Base-by-base conservation (phyloP, 208 protist species). In the Cochliopodium minus region DNA sequence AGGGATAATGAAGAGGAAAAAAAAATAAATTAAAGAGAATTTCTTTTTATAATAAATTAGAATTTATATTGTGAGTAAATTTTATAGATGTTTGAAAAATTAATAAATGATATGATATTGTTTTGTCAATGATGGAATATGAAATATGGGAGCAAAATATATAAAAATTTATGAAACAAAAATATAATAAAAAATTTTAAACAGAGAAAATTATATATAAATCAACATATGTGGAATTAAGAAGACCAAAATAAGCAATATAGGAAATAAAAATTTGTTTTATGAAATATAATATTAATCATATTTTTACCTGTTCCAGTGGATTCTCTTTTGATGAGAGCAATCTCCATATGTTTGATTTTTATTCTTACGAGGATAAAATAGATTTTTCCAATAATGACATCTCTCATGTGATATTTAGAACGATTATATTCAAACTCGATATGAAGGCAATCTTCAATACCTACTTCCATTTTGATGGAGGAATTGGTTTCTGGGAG, bases 281-380 rank as follows among this genome's bases (percentile, higher is more conserved):
- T n/a, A n/a, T n/a, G n/a, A n/a, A n/a, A n/a, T n/a, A n/a, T n/a
- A n/a, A n/a, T n/a, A n/a, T n/a, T n/a, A n/a, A n/a, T n/a, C n/a
- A n/a, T n/a, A n/a, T n/a, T n/a, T n/a, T n/a, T n/a, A n/a, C n/a
- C n/a, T n/a, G n/a, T n/a, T n/a, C n/a, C n/a, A n/a, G n/a, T n/a
- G n/a, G n/a, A n/a, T n/a, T n/a, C 45, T 30, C 40, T 54, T 29
- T 17, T 39, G n/a, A 54, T 55, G 1, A 66, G 32, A 15, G 57
- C 30, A 15, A 66, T 25, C 46, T 66, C 61, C 2, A 60, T 60
- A 10, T 66, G 40, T 17, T 66, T 60, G 25, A 66, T 62, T 38
- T 61, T 57, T 1, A 64, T 35, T n/a, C 50, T 64, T 15, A 57
- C 49, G 23, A 50, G 32, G 34, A 29, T 32, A 23, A 66, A 66